Evolutionary conservation across 2,329 filamentous ascomycete species (phyloP), one percentile per base, ranked within the genome.

Genomic region (Pseudocercospora crystallina): DNA sequence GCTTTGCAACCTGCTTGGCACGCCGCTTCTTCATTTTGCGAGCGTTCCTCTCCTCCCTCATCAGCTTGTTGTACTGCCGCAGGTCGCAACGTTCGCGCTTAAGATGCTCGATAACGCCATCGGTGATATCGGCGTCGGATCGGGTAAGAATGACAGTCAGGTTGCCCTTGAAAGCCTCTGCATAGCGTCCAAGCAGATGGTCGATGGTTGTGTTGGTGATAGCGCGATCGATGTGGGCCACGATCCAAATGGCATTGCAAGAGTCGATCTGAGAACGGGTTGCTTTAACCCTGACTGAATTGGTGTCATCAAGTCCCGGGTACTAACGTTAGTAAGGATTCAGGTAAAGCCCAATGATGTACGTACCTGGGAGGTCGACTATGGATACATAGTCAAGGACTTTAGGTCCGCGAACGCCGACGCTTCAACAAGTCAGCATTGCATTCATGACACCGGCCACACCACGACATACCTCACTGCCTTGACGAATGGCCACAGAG

Each of bases 351-450:
- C 31, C 13, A 15, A 43, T 29, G n/a, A 2, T 26, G n/a, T 5
- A 14, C 48, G 20, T 49, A 57, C 57, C 57, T 32, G 58, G 53
- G 1, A 61, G 46, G 42, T 61, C 58, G 0, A 41, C 41, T 10
- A 61, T 30, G 2, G 42, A 48, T 9, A 49, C 14, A 14, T 52
- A 34, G 2, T 47, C 3, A 1, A 59, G 45, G 3, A 59, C 5
- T 12, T 41, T 31, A 5, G 55, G 47, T 2, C 36, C 39, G 2
- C 30, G 17, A 7, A 54, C 37, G 4, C 55, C 57, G 5, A 58
- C 33, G 3, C 48, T 44, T 29, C 9, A 3, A 32, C 1, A 36
- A 1, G 14, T 54, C 14, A 54, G 51, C 30, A 12, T 20, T 5
- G 5, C 2, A 10, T 40, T 32, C 29, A 11, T n/a, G 4, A 43